Base-by-base conservation (phyloP, 352 stramenopile species). In the Phytopythium oedochilum region DNA sequence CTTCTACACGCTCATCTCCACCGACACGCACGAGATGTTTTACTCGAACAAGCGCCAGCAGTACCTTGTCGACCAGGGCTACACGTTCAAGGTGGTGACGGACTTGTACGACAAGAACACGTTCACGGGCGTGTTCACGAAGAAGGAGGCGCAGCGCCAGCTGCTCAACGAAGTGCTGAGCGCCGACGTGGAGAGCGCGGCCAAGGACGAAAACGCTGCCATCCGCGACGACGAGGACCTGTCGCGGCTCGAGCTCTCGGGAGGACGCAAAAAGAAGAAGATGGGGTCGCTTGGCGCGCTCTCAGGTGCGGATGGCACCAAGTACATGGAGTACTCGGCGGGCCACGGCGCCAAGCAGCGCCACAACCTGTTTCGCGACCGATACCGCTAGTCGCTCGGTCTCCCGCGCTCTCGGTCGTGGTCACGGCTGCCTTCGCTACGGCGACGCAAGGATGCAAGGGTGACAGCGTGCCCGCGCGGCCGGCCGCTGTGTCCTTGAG, bases 1-100 rank as follows among this genome's bases (percentile, higher is more conserved):
- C 78, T 99, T 99, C 68, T 99, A 99, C 81, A 99, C 98, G 31
- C 81, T 99, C 25, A 97, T 99, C 45, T 98, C 95, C 51, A 98
- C 94, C 10, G 97, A 99, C 71, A 99, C 97, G 45, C 89, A 97
- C 64, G 98, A 99, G 63, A 99, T 99, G 97, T 99, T 97, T 64
- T 99, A 99, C 78, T 98, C 89, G 36, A 97, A 98, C 53, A 99
- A 99, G 69, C 83, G 98, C 3, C 97, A 99, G 70, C 96, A 99
- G 71, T 99, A 99, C 71, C 84, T 99, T 20, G 97, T 99, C 56
- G 97, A 99, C 73, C 98, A 99, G 69, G 98, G 98, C 48, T 99
- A 99, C 73, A 99, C 97, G 22, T 99, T 99, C 77, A 99, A 99
- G 79, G 97, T 99, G 57, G 94, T 99, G 35, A 98, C 92, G 26